Base-by-base conservation (phyloP, 495 filamentous ascomycete genomes). In the Tuber aestivum region DNA sequence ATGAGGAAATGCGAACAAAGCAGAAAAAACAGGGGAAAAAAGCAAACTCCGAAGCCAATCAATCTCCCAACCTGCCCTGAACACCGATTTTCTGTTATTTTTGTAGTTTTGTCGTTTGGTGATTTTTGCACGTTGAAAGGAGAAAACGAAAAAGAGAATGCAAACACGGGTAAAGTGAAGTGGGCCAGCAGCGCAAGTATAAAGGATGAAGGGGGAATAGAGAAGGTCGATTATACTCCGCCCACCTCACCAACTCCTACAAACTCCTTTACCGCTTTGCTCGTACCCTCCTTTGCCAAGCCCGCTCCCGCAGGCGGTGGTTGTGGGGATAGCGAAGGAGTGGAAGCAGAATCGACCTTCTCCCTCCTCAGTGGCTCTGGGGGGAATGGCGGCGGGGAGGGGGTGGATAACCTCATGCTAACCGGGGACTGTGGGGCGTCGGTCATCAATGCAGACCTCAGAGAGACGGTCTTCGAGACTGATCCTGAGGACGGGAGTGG, bases 341-440 rank as follows among this genome's bases (percentile, higher is more conserved):
- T n/a, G 18, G 56, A 14, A 16, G 56, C 5, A 32, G 56, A 65
- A 65, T 16, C 56, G 14, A 32, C 56, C 56, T 65, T 65, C 56
- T 32, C 56, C 56, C 56, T 65, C 14, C 56, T 65, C 56, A 65
- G 10, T 12, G 56, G 56, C 56, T 32, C 56, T 12, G 56, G 56
- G 23, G 56, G 56, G 56, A 61, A 65, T 65, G 56, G 56, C 56
- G 56, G 56, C 16, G 56, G 56, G 56, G 56, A 65, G 56, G 56
- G 56, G 27, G 56, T 65, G n/a, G 56, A 32, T 32, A 65, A 65
- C 56, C 27, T 65, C 56, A 65, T 65, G 56, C 56, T 65, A 65
- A 27, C n/a, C 27, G 56, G 56, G 12, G 56, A 65, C 56, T 65
- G 56, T 27, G 56, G 56, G 56, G 56, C 56, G 16, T 65, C 56